Evolutionary conservation across 2,329 filamentous ascomycete species (phyloP).

Genomic region (Colletotrichum sp.): DNA sequence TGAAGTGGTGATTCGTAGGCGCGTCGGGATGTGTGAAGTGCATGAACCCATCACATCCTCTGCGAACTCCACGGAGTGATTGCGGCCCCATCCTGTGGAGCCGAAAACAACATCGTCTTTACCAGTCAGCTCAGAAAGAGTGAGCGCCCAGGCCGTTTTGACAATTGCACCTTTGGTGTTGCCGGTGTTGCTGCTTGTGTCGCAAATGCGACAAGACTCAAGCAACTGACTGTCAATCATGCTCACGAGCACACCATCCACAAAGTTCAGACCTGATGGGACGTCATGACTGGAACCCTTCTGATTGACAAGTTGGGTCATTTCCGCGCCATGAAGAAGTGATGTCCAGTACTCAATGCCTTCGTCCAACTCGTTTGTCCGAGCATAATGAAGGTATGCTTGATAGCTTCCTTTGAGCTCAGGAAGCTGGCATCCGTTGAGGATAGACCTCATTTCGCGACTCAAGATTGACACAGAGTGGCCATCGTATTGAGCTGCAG

Average conservation of each 20-base stretch:
- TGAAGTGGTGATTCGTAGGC: not conserved
- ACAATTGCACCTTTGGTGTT: not conserved
- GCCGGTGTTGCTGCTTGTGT: not conserved
- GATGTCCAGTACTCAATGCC: constrained; percentile 48
- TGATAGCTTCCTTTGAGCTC: constrained; percentile 32
- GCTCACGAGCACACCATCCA: not conserved
- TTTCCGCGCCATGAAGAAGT: constrained; percentile 47
- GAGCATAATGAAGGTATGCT: constrained; percentile 52
- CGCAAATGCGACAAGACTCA: not conserved
- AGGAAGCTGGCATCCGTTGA: constrained; percentile 31
- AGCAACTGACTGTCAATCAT: not conserved
- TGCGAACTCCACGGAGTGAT: not conserved
- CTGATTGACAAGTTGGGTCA: constrained; percentile 39
- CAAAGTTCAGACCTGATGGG: not conserved
- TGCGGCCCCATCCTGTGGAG: constrained; percentile 2
- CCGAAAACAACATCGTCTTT: not conserved
- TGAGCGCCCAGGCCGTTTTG: not conserved
- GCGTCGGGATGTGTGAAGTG: constrained; percentile 1
- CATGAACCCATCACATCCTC: constrained; percentile 9
- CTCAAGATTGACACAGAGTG: constrained; percentile 49
- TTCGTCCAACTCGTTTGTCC: constrained; percentile 40
- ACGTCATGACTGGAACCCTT: not conserved
- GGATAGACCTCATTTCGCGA: constrained; percentile 52
- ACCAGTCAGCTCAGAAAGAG: not conserved
- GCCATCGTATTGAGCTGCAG: constrained; percentile 55